Conservation (phyloP, 306 rosid species). For the Biancaea sappan region DNA sequence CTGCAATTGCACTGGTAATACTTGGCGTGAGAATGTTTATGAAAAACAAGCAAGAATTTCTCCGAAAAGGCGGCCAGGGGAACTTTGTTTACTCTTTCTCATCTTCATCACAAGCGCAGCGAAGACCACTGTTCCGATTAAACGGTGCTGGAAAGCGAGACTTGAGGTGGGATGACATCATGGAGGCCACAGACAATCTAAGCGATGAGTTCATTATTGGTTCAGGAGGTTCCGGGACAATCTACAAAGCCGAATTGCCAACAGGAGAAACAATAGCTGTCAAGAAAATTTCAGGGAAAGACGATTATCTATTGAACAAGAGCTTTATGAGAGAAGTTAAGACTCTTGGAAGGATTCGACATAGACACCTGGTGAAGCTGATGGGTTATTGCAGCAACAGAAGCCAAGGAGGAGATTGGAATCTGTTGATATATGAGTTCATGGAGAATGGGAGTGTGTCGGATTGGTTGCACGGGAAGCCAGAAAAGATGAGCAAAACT, state of each 20-base stretch:
- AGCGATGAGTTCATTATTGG: slow-evolving; percentile 82
- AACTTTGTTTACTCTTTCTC: slow-evolving; percentile 67
- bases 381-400: slow-evolving; percentile 79
- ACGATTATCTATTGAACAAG: slow-evolving; percentile 68
- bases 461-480: slow-evolving; percentile 87
- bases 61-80: slow-evolving; percentile 53
- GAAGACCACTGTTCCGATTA: slow-evolving; percentile 65
- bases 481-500: slow-evolving; percentile 44
- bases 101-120: slow-evolving; percentile 72
- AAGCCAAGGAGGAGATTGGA: slow-evolving; percentile 64
- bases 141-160: slow-evolving; percentile 61
- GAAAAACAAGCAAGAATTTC: slow-evolving; percentile 52
- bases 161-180: slow-evolving; percentile 82
- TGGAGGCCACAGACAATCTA: slow-evolving; percentile 80
- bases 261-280: slow-evolving; percentile 80
- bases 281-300: slow-evolving; percentile 79
- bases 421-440: slow-evolving; percentile 79
- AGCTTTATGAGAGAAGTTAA: slow-evolving; percentile 83
- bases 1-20: slow-evolving; percentile 63
- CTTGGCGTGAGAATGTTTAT: slow-evolving; percentile 49
- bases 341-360: slow-evolving; percentile 90
- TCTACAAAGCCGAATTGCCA: slow-evolving; percentile 80
- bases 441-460: slow-evolving; percentile 94
- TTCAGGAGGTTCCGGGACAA: slow-evolving; percentile 88
- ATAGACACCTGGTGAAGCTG: slow-evolving; percentile 87